These are phyloP conservation scores for Niveomyces coronatus DNA, from an alignment of 2,329 filamentous ascomycete genomes.

Conservation along the genomic window DNA sequence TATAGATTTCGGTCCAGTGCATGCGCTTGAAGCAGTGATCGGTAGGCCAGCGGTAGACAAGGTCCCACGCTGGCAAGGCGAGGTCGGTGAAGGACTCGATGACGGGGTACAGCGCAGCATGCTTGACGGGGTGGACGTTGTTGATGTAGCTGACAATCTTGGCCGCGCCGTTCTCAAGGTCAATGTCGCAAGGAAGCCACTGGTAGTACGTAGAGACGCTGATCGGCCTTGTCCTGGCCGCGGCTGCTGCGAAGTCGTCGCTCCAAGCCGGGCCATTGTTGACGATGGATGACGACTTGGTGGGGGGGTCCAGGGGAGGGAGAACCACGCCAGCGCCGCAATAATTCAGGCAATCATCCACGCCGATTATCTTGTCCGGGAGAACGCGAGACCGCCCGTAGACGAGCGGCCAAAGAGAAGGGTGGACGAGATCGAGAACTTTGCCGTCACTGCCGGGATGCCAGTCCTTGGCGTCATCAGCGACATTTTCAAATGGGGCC, in stretches of 20 bases:
- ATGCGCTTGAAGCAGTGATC: constrained; percentile 20
- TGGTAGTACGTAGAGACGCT: constrained; percentile 25
- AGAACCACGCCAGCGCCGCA: constrained; percentile 24
- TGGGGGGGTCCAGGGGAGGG: constrained; percentile 8
- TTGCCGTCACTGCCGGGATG: constrained; percentile 46
- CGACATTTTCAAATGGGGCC: constrained; percentile 37
- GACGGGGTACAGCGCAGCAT: constrained; percentile 27
- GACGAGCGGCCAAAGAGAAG: constrained; percentile 51
- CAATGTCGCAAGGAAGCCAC: constrained; percentile 42
- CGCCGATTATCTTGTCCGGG: constrained; percentile 19
- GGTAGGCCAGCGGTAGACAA: constrained; percentile 21
- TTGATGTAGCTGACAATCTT: constrained; percentile 42
- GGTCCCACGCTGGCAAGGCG: constrained; percentile 37
- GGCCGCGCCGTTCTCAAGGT: constrained; percentile 25
- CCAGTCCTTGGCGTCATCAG: constrained; percentile 44
- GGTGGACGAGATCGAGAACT: constrained; percentile 54
- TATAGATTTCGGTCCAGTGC: constrained; percentile 4
- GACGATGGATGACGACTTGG: no score
- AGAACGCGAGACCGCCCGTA: constrained; percentile 36
- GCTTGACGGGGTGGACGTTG: constrained; percentile 35
- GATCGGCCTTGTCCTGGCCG: neutral
- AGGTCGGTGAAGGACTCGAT: constrained; percentile 30
- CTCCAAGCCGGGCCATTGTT: neutral
- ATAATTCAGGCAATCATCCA: constrained; percentile 25
- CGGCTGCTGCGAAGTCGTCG: neutral